Conservation (phyloP, 2,329 filamentous ascomycete species). For the Nemania abortiva region DNA sequence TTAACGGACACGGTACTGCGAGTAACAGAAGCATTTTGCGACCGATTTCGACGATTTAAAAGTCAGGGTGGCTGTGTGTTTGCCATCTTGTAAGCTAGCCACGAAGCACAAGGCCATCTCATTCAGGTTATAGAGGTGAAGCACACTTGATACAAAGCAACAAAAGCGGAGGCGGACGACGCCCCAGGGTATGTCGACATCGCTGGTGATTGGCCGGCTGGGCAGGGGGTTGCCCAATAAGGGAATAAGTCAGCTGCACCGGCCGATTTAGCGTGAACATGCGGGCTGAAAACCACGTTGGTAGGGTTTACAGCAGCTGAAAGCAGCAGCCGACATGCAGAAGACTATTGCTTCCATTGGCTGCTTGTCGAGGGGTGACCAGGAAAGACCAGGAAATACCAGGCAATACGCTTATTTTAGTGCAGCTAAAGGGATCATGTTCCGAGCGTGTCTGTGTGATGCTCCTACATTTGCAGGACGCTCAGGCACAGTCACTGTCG, state of each 20-base stretch:
- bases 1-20: slow-evolving; percentile 28
- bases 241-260: slow-evolving; percentile 46
- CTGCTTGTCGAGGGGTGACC: slow-evolving; percentile 31
- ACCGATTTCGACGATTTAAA: slow-evolving; percentile 37
- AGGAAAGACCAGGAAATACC: slow-evolving; percentile 18
- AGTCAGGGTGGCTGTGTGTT: slow-evolving; percentile 31
- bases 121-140: slow-evolving; percentile 39
- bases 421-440: slow-evolving; percentile 17
- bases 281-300: slow-evolving; percentile 46
- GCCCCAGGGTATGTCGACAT: slow-evolving; percentile 30
- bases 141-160: slow-evolving; percentile 41
- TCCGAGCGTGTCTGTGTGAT: slow-evolving; percentile 3
- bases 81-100: slow-evolving; percentile 40
- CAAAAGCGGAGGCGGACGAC: slow-evolving; percentile 43
- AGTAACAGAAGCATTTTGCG: slow-evolving; percentile 35
- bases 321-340: slow-evolving; percentile 44
- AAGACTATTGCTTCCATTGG: slow-evolving; percentile 49
- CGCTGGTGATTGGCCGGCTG: slow-evolving; percentile 42
- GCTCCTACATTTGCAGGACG: not conserved
- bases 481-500: not conserved
- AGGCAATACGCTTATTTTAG: slow-evolving; percentile 33
- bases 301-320: slow-evolving; percentile 45
- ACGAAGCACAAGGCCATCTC: slow-evolving; percentile 37
- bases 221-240: slow-evolving; percentile 43
- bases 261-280: slow-evolving; percentile 41